Conservation (phyloP, 1,139 yeast genomes). For the Yamadazyma aaseri region DNA sequence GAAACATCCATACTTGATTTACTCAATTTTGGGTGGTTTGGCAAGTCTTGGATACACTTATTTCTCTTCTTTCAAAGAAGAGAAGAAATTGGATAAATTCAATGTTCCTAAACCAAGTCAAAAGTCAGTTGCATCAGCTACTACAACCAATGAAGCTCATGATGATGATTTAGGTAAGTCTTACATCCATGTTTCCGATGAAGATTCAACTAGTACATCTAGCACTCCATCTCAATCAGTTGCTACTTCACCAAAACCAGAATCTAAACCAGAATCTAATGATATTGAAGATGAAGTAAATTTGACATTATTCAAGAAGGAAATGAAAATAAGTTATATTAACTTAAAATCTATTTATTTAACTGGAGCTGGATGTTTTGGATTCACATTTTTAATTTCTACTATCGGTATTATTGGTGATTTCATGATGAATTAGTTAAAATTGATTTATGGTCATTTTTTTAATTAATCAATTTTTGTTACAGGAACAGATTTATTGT, state of each 20-base stretch:
- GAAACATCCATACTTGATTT: constrained; percentile 56
- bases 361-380: constrained; percentile 39
- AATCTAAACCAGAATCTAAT: constrained; percentile 5
- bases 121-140: constrained; percentile 2
- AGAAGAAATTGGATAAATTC: constrained; percentile 18
- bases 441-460: not conserved
- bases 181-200: constrained; percentile 51
- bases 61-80: constrained; percentile 18
- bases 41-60: constrained; percentile 28
- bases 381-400: constrained; percentile 42
- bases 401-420: constrained; percentile 53
- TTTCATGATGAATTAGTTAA: constrained; percentile 12
- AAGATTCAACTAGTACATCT: constrained; percentile 32
- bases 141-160: constrained; percentile 8
- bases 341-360: constrained; percentile 30
- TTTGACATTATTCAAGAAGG: constrained; percentile 40
- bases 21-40: constrained; percentile 54
- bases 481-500: no score
- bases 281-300: constrained; percentile 43
- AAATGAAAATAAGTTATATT: constrained; percentile 31
- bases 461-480: no score
- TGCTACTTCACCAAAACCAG: constrained; percentile 31
- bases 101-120: constrained; percentile 7
- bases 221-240: constrained; percentile 29
- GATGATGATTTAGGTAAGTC: constrained; percentile 46